Base-by-base conservation (phyloP, 768 basidiomycete genomes). In the Saitozyma podzolica region DNA sequence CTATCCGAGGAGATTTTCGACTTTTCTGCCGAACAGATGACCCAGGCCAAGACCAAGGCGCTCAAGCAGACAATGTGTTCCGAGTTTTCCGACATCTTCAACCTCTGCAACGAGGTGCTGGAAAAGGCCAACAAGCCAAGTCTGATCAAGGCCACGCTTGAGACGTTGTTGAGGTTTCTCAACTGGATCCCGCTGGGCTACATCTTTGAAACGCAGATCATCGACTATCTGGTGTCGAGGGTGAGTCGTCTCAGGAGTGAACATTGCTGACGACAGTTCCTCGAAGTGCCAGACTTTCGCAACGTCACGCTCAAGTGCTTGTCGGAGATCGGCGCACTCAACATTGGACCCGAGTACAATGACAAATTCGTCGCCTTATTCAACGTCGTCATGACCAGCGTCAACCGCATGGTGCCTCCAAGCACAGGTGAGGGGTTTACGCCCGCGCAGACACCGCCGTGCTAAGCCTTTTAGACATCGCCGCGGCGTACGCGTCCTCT, bases 161-260 rank as follows among this genome's bases (percentile, higher is more conserved):
- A 98, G 80, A 97, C 96, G 0, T 83, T 99, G 16, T 83, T 98
- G 65, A 85, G 92, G 58, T 99, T 99, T 85, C 82, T 99, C 72
- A 97, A 97, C 79, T 98, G 96, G 96, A 99, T 99, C 73, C 96
- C 96, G 54, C 83, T 99, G 54, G 96, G 95, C 19, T 99, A 95
- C 78, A 97, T 99, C 70, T 99, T 98, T 74, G 96, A 98, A 81
- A 98, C 96, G 0, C 91, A 89, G 42, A 89, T 99, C 70, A 97
- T 98, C 65, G 96, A 99, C 80, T 85, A 91, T 58, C 84, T 99
- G 16, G 85, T 98, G 41, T 89, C 87, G 75, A 86, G 95, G 70
- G 94, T 96, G 81, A 80, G 90, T 84, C 59, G 43, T 39, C 20
- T 68, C 17, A 14, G 54, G 54, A 52, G 14, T 9, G 14, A 9